phyloP scores from a whole-genome alignment of 2,329 filamentous ascomycete genomes.

The Aureobasidium sp. region DNA sequence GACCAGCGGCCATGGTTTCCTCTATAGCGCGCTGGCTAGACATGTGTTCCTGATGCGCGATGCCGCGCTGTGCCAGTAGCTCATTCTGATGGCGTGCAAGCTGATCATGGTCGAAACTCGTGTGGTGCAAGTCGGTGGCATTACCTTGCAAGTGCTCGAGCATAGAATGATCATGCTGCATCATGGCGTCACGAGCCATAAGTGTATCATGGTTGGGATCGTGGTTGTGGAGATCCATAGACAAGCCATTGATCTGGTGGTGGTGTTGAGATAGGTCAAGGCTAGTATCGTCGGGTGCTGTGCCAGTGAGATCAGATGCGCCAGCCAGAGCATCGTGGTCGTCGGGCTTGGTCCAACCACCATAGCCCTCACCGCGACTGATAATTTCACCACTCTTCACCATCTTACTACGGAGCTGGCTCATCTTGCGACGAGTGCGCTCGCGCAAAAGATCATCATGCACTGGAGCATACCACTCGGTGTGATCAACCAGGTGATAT shows the following conservation, averaged over 20 bases:
- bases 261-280: conserved; percentile 12
- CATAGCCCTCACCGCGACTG: conserved; percentile 26
- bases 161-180: conserved; percentile 16
- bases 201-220: conserved; percentile 11
- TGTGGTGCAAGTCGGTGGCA: conserved; percentile 7
- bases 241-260: conserved; percentile 10
- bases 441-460: conserved; percentile 32
- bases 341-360: conserved; percentile 28
- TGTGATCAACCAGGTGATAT: conserved; percentile 30
- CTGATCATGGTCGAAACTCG: conserved; percentile 10
- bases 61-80: conserved; percentile 13
- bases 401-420: conserved; percentile 32
- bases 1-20: conserved; percentile 12
- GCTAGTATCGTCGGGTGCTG: background rate
- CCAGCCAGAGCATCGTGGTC: conserved; percentile 27
- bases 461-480: conserved; percentile 28
- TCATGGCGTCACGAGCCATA: conserved; percentile 13
- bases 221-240: conserved; percentile 8
- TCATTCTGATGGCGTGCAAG: conserved; percentile 13
- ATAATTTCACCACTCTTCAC: conserved; percentile 33
- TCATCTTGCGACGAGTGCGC: conserved; percentile 33
- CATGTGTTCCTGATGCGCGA: conserved; percentile 14
- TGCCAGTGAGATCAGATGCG: conserved; percentile 20
- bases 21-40: background rate
- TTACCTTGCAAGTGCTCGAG: conserved; percentile 12